Percentiles rank a stretch among this genome's conserved stretches.
Conservation (phyloP, 208 protist species). For the Acanthamoeba castellanii region DNA sequence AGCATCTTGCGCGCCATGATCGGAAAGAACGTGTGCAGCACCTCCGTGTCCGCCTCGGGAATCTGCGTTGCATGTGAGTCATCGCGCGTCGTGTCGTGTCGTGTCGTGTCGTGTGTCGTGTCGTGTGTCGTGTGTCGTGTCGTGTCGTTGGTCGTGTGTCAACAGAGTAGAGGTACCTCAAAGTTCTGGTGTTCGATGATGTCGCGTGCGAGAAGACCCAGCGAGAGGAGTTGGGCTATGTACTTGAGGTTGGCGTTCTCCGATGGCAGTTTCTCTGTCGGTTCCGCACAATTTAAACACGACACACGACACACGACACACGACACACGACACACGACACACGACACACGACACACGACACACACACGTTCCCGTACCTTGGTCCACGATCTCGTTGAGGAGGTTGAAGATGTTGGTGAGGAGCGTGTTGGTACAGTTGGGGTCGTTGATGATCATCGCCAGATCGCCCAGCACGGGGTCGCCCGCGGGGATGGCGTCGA, state of each 20-base stretch:
- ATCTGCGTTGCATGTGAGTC: neutral
- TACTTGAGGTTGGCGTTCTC: conserved; percentile 79
- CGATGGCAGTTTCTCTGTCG: conserved; percentile 76
- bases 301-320: no score
- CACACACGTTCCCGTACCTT: neutral
- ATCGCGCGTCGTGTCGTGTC: neutral
- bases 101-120: no score
- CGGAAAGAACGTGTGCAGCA: conserved; percentile 76
- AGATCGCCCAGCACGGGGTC: conserved; percentile 59
- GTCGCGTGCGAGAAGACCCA: neutral
- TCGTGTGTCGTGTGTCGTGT: neutral
- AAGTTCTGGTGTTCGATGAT: conserved; percentile 71
- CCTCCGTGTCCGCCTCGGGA: conserved; percentile 69
- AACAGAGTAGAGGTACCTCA: neutral
- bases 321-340: no score
- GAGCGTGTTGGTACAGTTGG: conserved; percentile 66
- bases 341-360: no score
- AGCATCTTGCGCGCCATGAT: conserved; percentile 74
- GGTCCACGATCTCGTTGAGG: conserved; percentile 71
- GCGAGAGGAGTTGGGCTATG: conserved; percentile 64
- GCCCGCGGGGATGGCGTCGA: neutral
- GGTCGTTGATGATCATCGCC: conserved; percentile 80
- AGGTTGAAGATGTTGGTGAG: conserved; percentile 73
- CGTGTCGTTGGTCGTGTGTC: no score
- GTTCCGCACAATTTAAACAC: no score